Evolutionary conservation across 2,329 filamentous ascomycete species (phyloP).

Genomic region (Dactylellina sp.): DNA sequence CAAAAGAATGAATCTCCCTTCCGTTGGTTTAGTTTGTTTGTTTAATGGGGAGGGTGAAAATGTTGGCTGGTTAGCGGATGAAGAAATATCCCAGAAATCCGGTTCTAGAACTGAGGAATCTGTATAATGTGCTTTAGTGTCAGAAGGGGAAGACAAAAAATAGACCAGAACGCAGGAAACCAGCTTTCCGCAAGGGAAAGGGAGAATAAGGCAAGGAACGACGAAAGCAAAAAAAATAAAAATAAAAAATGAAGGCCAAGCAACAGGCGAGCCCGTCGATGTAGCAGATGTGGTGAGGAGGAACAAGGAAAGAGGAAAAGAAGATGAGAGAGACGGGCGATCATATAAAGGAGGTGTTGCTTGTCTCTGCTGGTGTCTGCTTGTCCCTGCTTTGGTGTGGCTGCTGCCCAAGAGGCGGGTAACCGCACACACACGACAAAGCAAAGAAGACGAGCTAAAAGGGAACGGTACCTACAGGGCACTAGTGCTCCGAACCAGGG

Average conservation of each 20-base stretch:
- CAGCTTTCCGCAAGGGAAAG: conserved; percentile 57
- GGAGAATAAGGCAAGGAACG: conserved; percentile 50
- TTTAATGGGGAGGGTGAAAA: neutral
- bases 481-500: conserved; percentile 17
- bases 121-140: conserved; percentile 46
- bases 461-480: conserved; percentile 22
- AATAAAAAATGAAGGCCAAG: conserved; percentile 47
- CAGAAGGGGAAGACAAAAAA: conserved; percentile 43
- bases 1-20: conserved; percentile 57
- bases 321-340: conserved; percentile 44
- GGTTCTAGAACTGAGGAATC: conserved; percentile 56
- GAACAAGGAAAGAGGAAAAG: conserved; percentile 21
- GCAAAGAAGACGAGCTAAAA: conserved; percentile 1
- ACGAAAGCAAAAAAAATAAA: conserved; percentile 53
- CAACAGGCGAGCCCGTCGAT: conserved; percentile 43
- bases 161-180: conserved; percentile 32
- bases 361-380: neutral
- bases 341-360: conserved; percentile 46
- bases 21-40: conserved; percentile 16
- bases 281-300: conserved; percentile 44
- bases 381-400: conserved; percentile 29
- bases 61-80: conserved; percentile 10
- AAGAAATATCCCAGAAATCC: conserved; percentile 55
- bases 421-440: conserved; percentile 12
- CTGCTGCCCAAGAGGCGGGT: conserved; percentile 8